Conservation (phyloP, 1,284 basidiomycete species). For the Heterobasidion irregulare region DNA sequence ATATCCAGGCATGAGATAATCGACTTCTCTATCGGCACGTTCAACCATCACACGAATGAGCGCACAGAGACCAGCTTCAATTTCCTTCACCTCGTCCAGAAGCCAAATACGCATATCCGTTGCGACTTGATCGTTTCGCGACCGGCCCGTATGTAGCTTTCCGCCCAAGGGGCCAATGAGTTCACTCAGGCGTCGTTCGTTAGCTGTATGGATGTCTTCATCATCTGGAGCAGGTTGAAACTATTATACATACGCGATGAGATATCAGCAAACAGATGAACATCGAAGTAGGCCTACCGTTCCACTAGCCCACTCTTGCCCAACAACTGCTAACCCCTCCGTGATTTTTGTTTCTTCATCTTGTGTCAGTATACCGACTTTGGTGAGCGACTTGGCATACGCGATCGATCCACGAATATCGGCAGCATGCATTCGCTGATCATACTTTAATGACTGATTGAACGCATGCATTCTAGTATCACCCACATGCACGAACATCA, state of each 20-base stretch:
- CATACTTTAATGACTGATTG: slow-evolving; percentile 93
- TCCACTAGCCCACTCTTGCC: slow-evolving; percentile 78
- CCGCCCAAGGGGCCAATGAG: slow-evolving; percentile 87
- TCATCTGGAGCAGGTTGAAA: slow-evolving; percentile 77
- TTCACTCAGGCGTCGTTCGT: slow-evolving; percentile 91
- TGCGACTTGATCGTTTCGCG: slow-evolving; percentile 95
- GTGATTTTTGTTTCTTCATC: slow-evolving; percentile 73
- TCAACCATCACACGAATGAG: slow-evolving; percentile 86
- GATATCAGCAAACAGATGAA: background rate
- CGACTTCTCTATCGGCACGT: slow-evolving; percentile 88
- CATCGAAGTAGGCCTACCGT: slow-evolving; percentile 29
- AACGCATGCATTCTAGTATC: slow-evolving; percentile 82
- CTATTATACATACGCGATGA: slow-evolving; percentile 24
- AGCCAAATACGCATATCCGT: slow-evolving; percentile 98
- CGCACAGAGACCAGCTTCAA: slow-evolving; percentile 69
- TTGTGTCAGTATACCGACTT: slow-evolving; percentile 72
- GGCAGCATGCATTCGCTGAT: slow-evolving; percentile 87
- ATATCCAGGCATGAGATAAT: slow-evolving; percentile 90
- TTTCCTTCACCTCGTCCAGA: slow-evolving; percentile 67
- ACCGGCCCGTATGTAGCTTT: slow-evolving; percentile 93
- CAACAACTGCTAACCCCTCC: slow-evolving; percentile 72
- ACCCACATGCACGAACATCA: background rate
- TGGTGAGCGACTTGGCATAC: slow-evolving; percentile 82
- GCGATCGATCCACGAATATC: slow-evolving; percentile 95
- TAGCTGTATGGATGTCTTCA: slow-evolving; percentile 99